Percentiles rank a stretch among this genome's conserved stretches.
Conservation (phyloP, 164 flowering plant species). For the Vitis rotundifolia region DNA sequence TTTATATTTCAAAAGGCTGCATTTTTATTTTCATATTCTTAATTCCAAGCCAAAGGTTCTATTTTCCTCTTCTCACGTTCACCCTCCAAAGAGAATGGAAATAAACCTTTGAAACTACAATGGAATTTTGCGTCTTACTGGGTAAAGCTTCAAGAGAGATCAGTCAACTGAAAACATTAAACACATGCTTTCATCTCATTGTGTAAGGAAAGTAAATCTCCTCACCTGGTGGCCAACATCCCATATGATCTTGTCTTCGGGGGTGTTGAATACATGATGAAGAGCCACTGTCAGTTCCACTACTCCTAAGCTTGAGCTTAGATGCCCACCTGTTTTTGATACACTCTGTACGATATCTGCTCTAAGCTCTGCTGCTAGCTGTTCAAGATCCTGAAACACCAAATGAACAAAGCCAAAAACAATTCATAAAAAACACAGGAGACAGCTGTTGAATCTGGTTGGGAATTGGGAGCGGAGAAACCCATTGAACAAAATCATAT, state of each 20-base stretch:
- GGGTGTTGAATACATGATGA: conserved; percentile 86
- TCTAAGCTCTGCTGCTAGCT: conserved; percentile 78
- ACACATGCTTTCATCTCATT: not conserved
- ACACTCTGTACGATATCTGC: conserved; percentile 73
- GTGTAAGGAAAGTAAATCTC: not conserved
- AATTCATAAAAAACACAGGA: not conserved
- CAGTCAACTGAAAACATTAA: no score
- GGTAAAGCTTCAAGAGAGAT: no score
- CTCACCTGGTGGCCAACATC: conserved; percentile 97
- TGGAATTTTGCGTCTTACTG: no score
- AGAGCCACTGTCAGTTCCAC: conserved; percentile 86
- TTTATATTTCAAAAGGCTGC: no score
- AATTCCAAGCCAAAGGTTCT: no score
- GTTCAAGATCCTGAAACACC: conserved; percentile 69
- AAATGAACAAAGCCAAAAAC: not conserved
- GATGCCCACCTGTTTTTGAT: conserved; percentile 83
- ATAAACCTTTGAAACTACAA: no score
- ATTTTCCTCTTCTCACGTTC: no score
- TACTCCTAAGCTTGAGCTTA: conserved; percentile 84
- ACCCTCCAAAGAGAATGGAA: no score
- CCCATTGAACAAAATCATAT: not conserved
- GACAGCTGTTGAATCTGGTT: no score
- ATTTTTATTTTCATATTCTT: not conserved
- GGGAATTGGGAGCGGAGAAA: not conserved
- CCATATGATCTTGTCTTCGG: conserved; percentile 92